Base-by-base conservation (phyloP, 495 filamentous ascomycete genomes). In the Monascus purpureus region DNA sequence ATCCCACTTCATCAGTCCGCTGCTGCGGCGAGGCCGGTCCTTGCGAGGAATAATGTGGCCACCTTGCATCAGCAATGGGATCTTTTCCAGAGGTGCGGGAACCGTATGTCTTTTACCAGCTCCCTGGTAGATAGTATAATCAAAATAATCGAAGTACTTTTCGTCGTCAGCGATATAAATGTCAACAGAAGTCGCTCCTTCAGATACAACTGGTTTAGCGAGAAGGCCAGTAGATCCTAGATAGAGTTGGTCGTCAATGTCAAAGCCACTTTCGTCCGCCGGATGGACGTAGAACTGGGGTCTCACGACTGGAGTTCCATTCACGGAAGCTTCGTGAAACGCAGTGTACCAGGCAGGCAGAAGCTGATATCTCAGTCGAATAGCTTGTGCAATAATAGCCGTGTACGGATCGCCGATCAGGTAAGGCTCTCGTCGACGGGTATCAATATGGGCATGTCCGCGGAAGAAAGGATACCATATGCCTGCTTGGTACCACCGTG, bases 401-500 rank as follows among this genome's bases (percentile, higher is more conserved):
- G 72, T 79, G 54, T 93, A 83, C 0, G 87, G 88, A 39, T 88
- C 77, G 25, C 80, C 80, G 13, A 73, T 68, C 19, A 97, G 63
- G 50, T 95, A 96, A 3, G 92, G 90, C 63, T 97, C 90, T 23
- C 90, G 77, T 8, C 90, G 78, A 15, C 90, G 81, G 29, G 88
- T 79, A 46, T 96, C 90, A 39, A 95, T 95, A 51, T 97, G 90
- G 12, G 90, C 90, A 46, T 97, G 90, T n/a, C 71, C 90, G 25
- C 90, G 80, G 79, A 95, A 93, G 68, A 96, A 97, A 13, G 90
- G 90, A 52, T 96, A 96, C 73, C 93, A 97, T 25, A 83, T 83
- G 33, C 90, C 92, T 24, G 85, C 73, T 54, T 97, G 90, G 55
- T 93, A 97, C 90, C 92, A 97, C 17, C 90, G 75, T 3, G 82